Conservation (phyloP, 306 rosid genomes). For the Cajanus cajan region DNA sequence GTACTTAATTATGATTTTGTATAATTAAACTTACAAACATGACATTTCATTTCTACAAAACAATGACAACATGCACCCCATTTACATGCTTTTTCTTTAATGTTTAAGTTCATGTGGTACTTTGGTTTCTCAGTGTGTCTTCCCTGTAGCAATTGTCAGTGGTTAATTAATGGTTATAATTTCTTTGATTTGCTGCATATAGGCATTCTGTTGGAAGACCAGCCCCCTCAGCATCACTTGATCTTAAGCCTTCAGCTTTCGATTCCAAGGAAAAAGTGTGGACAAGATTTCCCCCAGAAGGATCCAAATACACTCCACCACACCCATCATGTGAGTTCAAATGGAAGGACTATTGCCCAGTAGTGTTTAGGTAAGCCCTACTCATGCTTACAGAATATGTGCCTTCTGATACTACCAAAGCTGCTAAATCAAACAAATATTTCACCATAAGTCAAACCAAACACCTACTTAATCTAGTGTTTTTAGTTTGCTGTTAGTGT, state of each 20-base stretch:
- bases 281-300: conserved; percentile 93
- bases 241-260: conserved; percentile 86
- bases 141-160: no score
- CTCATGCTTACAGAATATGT: background rate
- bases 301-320: conserved; percentile 89
- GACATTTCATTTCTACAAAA: no score
- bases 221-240: conserved; percentile 77
- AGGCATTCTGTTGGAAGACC: conserved; percentile 95
- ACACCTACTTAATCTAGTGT: background rate
- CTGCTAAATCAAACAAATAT: background rate
- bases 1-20: no score
- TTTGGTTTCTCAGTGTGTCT: no score
- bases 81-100: no score
- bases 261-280: conserved; percentile 86
- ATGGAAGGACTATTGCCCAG: conserved; percentile 96
- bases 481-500: background rate
- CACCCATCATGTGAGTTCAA: conserved; percentile 78
- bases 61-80: no score
- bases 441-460: background rate
- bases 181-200: conserved; percentile 32
- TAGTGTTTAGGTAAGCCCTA: conserved; percentile 72
- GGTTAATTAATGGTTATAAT: no score
- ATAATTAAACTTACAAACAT: no score
- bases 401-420: background rate
- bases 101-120: no score